Evolutionary conservation across 495 filamentous ascomycete species (phyloP).

Genomic region (Neurospora tetrasperma): DNA sequence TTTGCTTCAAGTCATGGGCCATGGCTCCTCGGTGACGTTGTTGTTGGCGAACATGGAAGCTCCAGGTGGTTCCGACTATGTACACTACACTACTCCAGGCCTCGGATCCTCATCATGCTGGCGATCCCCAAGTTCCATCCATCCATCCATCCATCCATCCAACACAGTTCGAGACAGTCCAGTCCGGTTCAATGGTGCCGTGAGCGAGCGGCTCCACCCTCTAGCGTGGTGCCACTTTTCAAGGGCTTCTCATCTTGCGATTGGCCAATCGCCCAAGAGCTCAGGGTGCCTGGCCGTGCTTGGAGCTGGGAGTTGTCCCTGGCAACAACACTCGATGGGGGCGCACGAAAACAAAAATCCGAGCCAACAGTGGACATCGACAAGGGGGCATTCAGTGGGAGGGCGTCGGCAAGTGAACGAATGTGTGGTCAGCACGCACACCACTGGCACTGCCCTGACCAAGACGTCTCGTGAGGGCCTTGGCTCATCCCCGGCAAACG

Average conservation of each 20-base stretch:
- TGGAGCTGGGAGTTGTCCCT: constrained; percentile 4
- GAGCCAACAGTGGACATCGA: constrained; percentile 5
- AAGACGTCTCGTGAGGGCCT: neutral
- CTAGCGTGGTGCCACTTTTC: constrained; percentile 5
- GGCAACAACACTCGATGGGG: constrained; percentile 4
- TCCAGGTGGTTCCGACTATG: neutral
- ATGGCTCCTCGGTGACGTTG: neutral
- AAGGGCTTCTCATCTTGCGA: neutral
- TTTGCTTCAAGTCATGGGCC: neutral
- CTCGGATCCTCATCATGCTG: neutral
- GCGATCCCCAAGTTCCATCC: neutral
- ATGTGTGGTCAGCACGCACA: neutral
- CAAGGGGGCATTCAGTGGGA: neutral
- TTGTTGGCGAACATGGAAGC: neutral
- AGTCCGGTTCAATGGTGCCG: neutral
- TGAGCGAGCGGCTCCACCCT: neutral
- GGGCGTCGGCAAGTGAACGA: neutral
- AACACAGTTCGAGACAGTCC: neutral
- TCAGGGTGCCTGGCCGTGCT: neutral
- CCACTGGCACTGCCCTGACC: neutral
- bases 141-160: neutral
- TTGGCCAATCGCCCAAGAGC: neutral
- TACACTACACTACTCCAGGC: neutral
- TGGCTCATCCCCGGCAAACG: neutral
- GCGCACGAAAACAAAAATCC: constrained; percentile 17